Base-by-base conservation (phyloP, 176 grass and related monocot genomes). In the Leersia perrieri region DNA sequence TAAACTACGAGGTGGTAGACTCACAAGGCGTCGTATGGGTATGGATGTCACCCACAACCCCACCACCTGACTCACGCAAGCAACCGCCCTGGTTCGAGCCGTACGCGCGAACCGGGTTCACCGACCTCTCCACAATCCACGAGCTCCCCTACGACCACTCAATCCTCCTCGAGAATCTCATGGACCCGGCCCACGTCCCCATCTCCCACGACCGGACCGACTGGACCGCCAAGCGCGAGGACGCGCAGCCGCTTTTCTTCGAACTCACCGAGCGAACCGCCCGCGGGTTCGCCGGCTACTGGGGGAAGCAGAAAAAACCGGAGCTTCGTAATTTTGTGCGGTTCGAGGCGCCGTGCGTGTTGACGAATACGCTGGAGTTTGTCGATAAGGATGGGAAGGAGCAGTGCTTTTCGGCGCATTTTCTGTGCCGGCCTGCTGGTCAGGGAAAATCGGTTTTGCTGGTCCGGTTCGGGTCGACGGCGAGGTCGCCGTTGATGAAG, bases 81-180 rank as follows among this genome's bases (percentile, higher is more conserved):
- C n/a, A n/a, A n/a, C n/a, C 93, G 1, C 92, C 96, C 5, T 91
- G 89, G 89, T 99, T 99, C 84, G 86, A 95, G 72, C 81, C 83
- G 45, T 99, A 91, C 45, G 79, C 84, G 42, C 83, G 83, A 12
- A 63, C 79, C 7, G 92, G 90, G 70, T 99, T 99, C 90, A 79
- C 73, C 80, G 92, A 93, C 81, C 23, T 75, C 8, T 99, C 96
- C 7, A 86, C 92, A 25, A 86, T 90, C 16, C 96, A 99, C 81
- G 96, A 95, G 80, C 92, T 99, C 36, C 92, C 92, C 68, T 99
- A 95, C 84, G 96, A 95, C 84, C 96, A 99, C 84, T 99, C 96
- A 67, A 99, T 99, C 78, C 96, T 99, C 32, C 86, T 95, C 1
- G 96, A 98, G 75, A 98, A 99, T 82, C 92, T 95, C 79, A 99